Conservation (phyloP, 1,284 basidiomycete species). For the Megacollybia platyphylla region DNA sequence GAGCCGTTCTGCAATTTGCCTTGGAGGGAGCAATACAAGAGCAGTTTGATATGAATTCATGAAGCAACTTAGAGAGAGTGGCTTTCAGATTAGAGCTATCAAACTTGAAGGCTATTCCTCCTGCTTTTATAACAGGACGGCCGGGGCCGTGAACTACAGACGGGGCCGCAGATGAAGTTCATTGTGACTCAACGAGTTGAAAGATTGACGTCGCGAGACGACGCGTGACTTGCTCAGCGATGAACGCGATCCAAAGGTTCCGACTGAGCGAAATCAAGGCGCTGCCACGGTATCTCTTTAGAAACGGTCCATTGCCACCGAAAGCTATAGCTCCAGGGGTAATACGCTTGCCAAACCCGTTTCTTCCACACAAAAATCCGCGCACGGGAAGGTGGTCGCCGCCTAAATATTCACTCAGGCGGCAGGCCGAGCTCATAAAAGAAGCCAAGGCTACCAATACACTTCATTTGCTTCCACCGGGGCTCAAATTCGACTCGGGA, state of each 20-base stretch:
- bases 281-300: conserved; percentile 17
- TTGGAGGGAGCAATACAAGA: conserved; percentile 2
- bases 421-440: conserved; percentile 69
- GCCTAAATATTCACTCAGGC: conserved; percentile 56
- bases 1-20: conserved; percentile 1
- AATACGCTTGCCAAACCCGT: conserved; percentile 45
- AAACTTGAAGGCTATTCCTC: no score
- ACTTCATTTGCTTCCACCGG: conserved; percentile 49
- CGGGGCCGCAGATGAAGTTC: no score
- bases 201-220: no score
- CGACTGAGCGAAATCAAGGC: conserved; percentile 28
- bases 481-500: conserved; percentile 34
- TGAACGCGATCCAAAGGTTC: conserved; percentile 26
- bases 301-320: conserved; percentile 21
- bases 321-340: conserved; percentile 14
- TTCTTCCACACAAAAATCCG: conserved; percentile 47
- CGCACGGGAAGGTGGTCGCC: conserved; percentile 54
- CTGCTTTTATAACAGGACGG: no score
- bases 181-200: no score
- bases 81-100: no score
- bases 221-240: neutral
- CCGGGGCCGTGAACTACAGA: no score
- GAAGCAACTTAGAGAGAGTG: no score
- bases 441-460: conserved; percentile 40
- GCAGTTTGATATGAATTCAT: neutral